Conservation (phyloP, 345 rosid species). For the Dipteronia sinensis region DNA sequence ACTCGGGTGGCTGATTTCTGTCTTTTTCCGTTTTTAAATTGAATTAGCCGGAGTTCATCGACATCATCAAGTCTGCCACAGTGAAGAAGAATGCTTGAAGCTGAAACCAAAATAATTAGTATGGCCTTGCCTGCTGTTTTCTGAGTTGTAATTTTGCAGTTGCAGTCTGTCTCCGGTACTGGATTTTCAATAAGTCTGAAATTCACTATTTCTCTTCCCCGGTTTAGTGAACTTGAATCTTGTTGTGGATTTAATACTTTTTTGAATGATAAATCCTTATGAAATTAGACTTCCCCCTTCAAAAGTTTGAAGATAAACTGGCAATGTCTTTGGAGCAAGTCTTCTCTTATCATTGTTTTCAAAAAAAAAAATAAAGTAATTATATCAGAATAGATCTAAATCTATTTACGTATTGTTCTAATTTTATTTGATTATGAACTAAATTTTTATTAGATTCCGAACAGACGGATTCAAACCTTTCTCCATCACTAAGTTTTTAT, state of each 20-base stretch:
- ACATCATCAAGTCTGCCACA: slow-evolving; percentile 62
- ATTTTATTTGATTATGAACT: too few species aligned
- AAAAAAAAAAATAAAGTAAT: too few species aligned
- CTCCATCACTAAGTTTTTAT: too few species aligned
- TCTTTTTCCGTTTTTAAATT: background rate
- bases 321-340: background rate
- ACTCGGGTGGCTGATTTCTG: background rate
- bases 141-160: slow-evolving; percentile 7
- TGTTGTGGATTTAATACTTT: background rate
- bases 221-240: background rate
- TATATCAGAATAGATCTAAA: background rate
- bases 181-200: background rate
- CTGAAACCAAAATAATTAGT: background rate
- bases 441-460: too few species aligned
- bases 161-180: background rate
- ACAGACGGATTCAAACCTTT: too few species aligned
- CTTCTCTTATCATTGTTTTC: too few species aligned
- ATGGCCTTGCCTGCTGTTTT: slow-evolving; percentile 3
- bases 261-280: background rate
- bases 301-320: too few species aligned
- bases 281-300: background rate
- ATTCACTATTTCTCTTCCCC: background rate
- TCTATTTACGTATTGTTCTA: background rate
- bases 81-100: slow-evolving; percentile 52
- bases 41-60: slow-evolving; percentile 61